A percentile compares a stretch with the other conserved stretches of the same genome.
These are phyloP conservation scores for Thielaviopsis musarum DNA, from an alignment of 2,329 filamentous ascomycete species.

Conservation along the genomic window DNA sequence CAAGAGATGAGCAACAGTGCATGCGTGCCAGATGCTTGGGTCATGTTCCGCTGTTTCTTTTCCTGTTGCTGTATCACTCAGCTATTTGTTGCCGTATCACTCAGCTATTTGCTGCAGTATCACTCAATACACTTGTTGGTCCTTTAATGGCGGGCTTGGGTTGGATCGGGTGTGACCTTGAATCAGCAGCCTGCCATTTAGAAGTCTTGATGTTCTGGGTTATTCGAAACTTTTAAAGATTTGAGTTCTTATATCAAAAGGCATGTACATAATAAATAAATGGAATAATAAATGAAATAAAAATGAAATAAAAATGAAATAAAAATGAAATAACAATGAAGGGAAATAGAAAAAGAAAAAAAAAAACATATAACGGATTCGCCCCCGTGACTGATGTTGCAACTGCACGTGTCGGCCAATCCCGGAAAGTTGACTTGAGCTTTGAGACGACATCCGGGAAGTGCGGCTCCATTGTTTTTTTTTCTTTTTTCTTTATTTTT, in stretches of 20 bases:
- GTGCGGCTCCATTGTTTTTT: not conserved
- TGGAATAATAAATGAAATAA: no score
- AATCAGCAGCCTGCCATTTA: not conserved
- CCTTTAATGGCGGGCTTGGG: not conserved
- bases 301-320: no score
- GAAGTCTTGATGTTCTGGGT: not conserved
- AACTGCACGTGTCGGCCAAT: slow-evolving; percentile 9
- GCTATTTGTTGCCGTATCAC: no score
- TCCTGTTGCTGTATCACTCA: no score
- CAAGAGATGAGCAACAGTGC: no score
- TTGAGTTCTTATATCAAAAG: not conserved
- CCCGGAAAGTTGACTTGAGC: slow-evolving; percentile 5
- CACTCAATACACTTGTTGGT: no score
- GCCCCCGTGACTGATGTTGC: not conserved
- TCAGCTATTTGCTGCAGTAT: no score
- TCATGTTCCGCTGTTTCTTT: no score
- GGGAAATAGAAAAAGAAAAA: no score
- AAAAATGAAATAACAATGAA: not conserved
- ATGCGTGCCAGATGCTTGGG: no score
- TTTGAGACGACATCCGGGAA: not conserved
- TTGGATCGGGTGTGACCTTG: not conserved
- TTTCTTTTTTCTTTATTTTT: not conserved
- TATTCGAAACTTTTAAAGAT: not conserved
- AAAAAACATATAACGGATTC: no score
- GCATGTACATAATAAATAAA: no score